A percentile compares a stretch with the other conserved stretches of the same genome.
These are phyloP conservation scores for Paraconiothyrium brasiliense DNA, from an alignment of 2,329 filamentous ascomycete genomes.

Conservation along the genomic window DNA sequence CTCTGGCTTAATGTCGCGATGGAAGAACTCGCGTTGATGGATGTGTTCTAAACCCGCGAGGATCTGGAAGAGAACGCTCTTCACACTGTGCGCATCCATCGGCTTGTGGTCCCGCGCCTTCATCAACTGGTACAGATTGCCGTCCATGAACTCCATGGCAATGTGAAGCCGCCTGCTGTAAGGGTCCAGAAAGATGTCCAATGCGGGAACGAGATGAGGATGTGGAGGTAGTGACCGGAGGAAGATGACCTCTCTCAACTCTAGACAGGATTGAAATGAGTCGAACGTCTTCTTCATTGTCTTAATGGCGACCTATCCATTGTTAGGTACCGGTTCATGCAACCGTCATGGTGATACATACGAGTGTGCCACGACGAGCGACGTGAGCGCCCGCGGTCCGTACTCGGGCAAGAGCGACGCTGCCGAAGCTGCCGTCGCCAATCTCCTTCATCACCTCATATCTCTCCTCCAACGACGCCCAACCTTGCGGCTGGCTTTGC, in stretches of 20 bases:
- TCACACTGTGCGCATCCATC: constrained; percentile 88
- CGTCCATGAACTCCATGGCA: constrained; percentile 99
- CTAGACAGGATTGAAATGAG: constrained; percentile 86
- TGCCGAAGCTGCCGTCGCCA: constrained; percentile 98
- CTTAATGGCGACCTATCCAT: constrained; percentile 89
- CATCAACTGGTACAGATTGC: constrained; percentile 98
- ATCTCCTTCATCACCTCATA: constrained; percentile 99
- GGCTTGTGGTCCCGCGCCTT: constrained; percentile 96
- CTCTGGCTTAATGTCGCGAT: constrained; percentile 98
- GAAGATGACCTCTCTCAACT: constrained; percentile 97
- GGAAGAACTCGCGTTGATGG: constrained; percentile 96
- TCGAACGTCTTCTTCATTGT: constrained; percentile 99
- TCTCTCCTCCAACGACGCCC: constrained; percentile 82
- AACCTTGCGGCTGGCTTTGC: constrained; percentile 76
- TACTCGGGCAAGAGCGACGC: constrained; percentile 89
- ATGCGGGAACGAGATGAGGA: constrained; percentile 91
- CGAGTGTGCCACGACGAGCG: constrained; percentile 89
- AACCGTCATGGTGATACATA: constrained; percentile 61
- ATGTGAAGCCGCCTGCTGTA: constrained; percentile 97
- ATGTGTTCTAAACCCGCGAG: constrained; percentile 96
- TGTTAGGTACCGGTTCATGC: constrained; percentile 22
- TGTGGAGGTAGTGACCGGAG: constrained; percentile 87
- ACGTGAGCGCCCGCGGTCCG: constrained; percentile 88
- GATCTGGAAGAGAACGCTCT: constrained; percentile 98
- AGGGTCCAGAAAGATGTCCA: constrained; percentile 98